These are phyloP conservation scores for Thelonectria rubi DNA, from an alignment of 2,329 filamentous ascomycete species.

Conservation along the genomic window DNA sequence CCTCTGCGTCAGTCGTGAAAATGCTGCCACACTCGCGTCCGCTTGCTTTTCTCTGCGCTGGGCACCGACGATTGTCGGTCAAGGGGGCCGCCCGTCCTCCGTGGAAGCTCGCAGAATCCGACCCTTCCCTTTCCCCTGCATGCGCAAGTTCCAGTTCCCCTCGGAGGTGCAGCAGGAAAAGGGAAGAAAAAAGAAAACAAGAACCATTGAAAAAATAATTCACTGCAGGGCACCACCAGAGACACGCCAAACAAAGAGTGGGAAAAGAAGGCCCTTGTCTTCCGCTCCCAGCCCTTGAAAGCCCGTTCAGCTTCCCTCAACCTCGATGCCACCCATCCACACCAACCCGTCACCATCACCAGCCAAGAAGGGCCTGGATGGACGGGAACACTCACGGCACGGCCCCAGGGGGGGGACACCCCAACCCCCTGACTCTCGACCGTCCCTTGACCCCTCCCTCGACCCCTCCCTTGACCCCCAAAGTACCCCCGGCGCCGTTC, in stretches of 20 bases:
- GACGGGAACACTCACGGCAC: background rate
- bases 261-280: too few relatives aligned
- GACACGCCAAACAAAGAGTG: too few relatives aligned
- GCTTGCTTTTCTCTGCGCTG: background rate
- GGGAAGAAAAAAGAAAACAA: background rate
- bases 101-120: background rate
- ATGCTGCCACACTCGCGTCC: constrained; percentile 3
- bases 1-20: background rate
- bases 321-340: too few relatives aligned
- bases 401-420: background rate
- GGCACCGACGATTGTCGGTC: background rate
- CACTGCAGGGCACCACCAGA: background rate
- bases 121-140: background rate
- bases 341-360: too few relatives aligned
- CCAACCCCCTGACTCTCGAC: background rate
- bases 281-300: too few relatives aligned
- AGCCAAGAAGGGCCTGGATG: too few relatives aligned
- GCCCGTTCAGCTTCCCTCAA: too few relatives aligned
- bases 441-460: too few relatives aligned
- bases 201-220: too few relatives aligned
- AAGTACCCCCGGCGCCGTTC: constrained; percentile 7
- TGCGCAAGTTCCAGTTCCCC: constrained; percentile 12
- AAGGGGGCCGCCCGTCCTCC: background rate
- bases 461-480: constrained; percentile 1
- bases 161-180: background rate